A percentile compares a stretch with the other conserved stretches of the same genome.
Conservation (phyloP, 345 rosid species). For the Populus euphratica region DNA sequence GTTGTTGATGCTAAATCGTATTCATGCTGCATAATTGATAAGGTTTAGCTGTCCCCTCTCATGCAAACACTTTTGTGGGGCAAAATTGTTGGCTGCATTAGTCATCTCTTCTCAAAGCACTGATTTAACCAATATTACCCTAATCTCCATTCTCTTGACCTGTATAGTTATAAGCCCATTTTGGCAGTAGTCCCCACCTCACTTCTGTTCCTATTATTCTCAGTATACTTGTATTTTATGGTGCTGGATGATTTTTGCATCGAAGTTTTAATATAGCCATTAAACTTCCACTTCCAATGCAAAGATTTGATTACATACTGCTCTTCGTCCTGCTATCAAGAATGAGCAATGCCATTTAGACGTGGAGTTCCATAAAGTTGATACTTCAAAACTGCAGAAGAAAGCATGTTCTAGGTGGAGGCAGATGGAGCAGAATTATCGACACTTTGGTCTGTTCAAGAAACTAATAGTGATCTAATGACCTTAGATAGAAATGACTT, state of each 20-base stretch:
- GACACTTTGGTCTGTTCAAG: not conserved
- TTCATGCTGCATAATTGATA: not conserved
- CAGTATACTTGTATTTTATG: not conserved
- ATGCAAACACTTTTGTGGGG: not conserved
- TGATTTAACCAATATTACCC: not conserved
- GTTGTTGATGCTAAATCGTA: not conserved
- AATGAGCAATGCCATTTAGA: not conserved
- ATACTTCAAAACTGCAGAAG: not conserved
- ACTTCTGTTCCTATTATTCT: not conserved
- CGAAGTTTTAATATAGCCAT: not conserved
- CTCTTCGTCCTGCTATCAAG: constrained; percentile 1
- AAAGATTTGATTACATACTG: not conserved
- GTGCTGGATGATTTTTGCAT: not conserved
- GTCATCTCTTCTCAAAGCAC: not conserved
- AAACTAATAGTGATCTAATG: not conserved
- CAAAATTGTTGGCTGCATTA: not conserved
- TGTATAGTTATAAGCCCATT: not conserved
- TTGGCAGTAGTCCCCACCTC: not conserved
- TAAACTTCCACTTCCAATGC: not conserved
- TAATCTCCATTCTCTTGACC: not conserved
- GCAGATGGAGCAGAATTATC: not conserved
- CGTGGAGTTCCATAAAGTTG: not conserved
- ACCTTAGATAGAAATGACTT: not conserved
- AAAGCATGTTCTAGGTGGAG: not conserved
- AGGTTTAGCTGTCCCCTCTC: not conserved